Evolutionary conservation across 805 yeast genomes (phyloP).

Genomic region (Starmera quercuum): DNA sequence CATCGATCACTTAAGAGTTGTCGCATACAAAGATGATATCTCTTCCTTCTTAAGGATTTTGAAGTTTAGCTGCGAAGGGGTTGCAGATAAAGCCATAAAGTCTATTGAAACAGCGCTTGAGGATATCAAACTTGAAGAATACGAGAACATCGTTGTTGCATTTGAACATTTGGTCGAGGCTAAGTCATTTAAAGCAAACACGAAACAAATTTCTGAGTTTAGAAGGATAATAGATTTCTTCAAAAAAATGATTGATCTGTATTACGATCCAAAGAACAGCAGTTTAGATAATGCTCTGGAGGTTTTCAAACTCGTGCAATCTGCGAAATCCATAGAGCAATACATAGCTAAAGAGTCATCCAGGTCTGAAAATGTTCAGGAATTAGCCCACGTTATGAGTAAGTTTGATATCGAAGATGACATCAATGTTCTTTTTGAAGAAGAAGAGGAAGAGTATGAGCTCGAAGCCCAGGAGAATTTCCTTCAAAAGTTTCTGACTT

Average conservation of each 20-base stretch:
- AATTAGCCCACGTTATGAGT: constrained; percentile 29
- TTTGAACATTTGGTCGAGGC: neutral
- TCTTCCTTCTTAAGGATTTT: constrained; percentile 52
- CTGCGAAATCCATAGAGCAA: constrained; percentile 1
- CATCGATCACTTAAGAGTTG: constrained; percentile 56
- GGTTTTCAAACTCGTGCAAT: constrained; percentile 9
- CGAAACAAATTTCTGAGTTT: constrained; percentile 2
- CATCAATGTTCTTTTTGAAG: constrained; percentile 2
- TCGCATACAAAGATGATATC: constrained; percentile 51
- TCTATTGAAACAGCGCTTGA: constrained; percentile 9
- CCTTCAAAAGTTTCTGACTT: constrained; percentile 26
- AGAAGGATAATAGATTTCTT: neutral
- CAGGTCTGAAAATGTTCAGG: constrained; percentile 28
- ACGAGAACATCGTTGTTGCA: neutral
- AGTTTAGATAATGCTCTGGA: constrained; percentile 2
- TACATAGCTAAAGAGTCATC: constrained; percentile 19
- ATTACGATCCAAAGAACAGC: constrained; percentile 1
- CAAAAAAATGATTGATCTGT: neutral
- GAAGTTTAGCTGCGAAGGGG: constrained; percentile 54
- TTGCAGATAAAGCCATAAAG: constrained; percentile 50
- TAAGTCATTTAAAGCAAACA: neutral
- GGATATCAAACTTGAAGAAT: neutral
- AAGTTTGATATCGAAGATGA: constrained; percentile 28
- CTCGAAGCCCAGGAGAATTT: constrained; percentile 7
- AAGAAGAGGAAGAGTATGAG: constrained; percentile 6